phyloP scores from a whole-genome alignment of 1,284 basidiomycete genomes.

The Earliella scabrosa region DNA sequence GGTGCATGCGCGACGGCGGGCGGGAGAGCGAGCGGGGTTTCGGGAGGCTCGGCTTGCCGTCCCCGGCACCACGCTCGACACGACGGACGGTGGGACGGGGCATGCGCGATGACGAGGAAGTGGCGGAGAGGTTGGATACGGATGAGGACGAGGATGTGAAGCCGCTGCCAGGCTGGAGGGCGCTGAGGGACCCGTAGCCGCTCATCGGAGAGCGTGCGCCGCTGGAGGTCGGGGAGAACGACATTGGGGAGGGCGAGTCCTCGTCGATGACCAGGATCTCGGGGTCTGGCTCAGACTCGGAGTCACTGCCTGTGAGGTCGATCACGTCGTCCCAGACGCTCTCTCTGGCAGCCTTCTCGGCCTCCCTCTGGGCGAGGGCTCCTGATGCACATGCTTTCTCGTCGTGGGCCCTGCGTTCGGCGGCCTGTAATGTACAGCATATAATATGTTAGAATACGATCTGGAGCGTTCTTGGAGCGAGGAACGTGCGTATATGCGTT shows the following conservation, averaged over 20 bases:
- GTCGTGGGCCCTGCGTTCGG: slow-evolving; percentile 74
- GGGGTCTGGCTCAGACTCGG: slow-evolving; percentile 38
- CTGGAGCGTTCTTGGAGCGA: not conserved
- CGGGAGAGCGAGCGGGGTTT: slow-evolving; percentile 22
- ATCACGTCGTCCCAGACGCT: slow-evolving; percentile 66
- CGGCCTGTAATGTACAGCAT: slow-evolving; percentile 66
- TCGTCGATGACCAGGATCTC: slow-evolving; percentile 29
- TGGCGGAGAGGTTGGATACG: slow-evolving; percentile 6
- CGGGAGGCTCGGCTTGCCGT: slow-evolving; percentile 16
- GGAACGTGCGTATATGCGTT: not conserved
- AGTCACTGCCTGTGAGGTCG: slow-evolving; percentile 54
- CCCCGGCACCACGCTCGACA: slow-evolving; percentile 18
- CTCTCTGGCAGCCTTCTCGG: slow-evolving; percentile 67
- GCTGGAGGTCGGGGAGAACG: not conserved
- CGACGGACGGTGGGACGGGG: slow-evolving; percentile 14
- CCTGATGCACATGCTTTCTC: slow-evolving; percentile 75
- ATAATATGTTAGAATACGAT: not conserved
- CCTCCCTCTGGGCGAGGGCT: slow-evolving; percentile 62
- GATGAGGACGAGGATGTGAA: slow-evolving; percentile 12
- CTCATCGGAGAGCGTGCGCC: not conserved
- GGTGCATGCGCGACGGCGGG: not conserved
- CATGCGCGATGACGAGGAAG: slow-evolving; percentile 2
- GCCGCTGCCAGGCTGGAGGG: slow-evolving; percentile 7
- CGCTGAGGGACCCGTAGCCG: slow-evolving; percentile 8
- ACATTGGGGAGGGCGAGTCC: slow-evolving; percentile 2